Base-by-base conservation (phyloP, 2,329 filamentous ascomycete genomes). In the Epichloe brachyelytri region DNA sequence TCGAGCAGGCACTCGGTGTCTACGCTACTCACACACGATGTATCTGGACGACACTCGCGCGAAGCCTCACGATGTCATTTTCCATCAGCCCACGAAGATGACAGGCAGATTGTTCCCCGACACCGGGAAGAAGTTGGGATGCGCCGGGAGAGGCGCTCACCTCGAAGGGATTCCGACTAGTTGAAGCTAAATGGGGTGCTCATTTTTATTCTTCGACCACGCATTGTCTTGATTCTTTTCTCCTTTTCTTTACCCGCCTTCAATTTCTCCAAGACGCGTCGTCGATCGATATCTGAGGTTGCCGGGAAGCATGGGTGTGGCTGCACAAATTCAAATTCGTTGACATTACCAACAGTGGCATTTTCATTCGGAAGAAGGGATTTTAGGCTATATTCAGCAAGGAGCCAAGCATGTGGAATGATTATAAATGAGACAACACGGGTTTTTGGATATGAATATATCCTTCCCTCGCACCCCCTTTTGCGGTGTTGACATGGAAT, bases 1-100 rank as follows among this genome's bases (percentile, higher is more conserved):
- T 51, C 55, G 14, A 60, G 59, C 38, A 66, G 62, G 50, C 65
- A 65, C 30, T 61, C 65, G 14, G 64, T 68, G 20, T 66, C 64
- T 22, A 63, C 64, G 10, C 57, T 68, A 51, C 53, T 68, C 3
- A 65, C 58, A 12, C 53, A 55, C 41, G 56, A 60, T 5, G 48
- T 53, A 10, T 33, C 48, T 37, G 56, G 53, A 12, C 43, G 41
- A 12, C 40, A 46, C n/a, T 64, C 58, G 2, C 53, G 51, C 43
- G 56, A 60, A 17, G 51, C 26, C 17, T 49, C 50, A 4, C 51
- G 54, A 19, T 34, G 49, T 6, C 49, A 51, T 30, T 56, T 46
- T 38, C 14, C 41, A 39, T 15, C 46, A 17, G 17, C 44, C 14
- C 51, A 54, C 33, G 44, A 51, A 17, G 15, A 45, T 6, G 46